Conservation (phyloP, 768 basidiomycete species). For the Lactarius hengduanensis region DNA sequence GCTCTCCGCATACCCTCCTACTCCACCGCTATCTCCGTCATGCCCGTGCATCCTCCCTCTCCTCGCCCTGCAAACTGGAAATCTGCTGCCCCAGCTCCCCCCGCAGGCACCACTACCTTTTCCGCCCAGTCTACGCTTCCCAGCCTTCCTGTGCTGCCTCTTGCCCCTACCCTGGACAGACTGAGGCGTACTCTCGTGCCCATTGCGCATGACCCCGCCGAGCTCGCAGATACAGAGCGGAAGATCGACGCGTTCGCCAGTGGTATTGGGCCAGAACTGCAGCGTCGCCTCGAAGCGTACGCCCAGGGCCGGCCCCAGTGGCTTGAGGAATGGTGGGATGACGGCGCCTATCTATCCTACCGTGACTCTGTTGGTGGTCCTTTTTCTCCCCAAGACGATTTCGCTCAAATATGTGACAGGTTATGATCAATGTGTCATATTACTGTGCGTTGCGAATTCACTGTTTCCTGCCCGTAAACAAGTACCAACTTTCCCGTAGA, state of each 20-base stretch:
- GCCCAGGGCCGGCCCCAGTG: slow-evolving; percentile 63
- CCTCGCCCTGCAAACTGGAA: slow-evolving; percentile 67
- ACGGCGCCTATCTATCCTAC: slow-evolving; percentile 76
- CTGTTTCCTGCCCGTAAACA: not conserved
- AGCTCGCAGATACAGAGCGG: slow-evolving; percentile 51
- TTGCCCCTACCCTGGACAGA: slow-evolving; percentile 61
- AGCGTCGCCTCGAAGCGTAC: slow-evolving; percentile 57
- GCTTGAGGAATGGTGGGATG: slow-evolving; percentile 97
- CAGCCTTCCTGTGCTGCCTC: slow-evolving; percentile 71
- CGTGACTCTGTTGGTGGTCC: slow-evolving; percentile 70
- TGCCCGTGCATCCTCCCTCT: slow-evolving; percentile 22
- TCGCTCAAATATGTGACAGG: slow-evolving; percentile 39
- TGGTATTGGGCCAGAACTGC: slow-evolving; percentile 50
- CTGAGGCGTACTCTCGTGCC: slow-evolving; percentile 73
- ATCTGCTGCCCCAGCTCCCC: slow-evolving; percentile 56
- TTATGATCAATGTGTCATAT: slow-evolving; percentile 92
- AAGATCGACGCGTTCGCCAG: slow-evolving; percentile 69
- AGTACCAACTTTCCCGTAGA: slow-evolving; percentile 42
- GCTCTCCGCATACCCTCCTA: not conserved
- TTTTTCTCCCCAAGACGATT: not conserved
- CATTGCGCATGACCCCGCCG: slow-evolving; percentile 61
- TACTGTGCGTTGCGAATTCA: slow-evolving; percentile 54
- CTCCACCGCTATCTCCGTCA: not conserved
- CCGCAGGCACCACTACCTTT: slow-evolving; percentile 56
- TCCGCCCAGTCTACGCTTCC: slow-evolving; percentile 62